A percentile compares a stretch with the other conserved stretches of the same genome.
These are phyloP conservation scores for Phytophthora quininea DNA, from an alignment of 352 stramenopile genomes.

Conservation along the genomic window DNA sequence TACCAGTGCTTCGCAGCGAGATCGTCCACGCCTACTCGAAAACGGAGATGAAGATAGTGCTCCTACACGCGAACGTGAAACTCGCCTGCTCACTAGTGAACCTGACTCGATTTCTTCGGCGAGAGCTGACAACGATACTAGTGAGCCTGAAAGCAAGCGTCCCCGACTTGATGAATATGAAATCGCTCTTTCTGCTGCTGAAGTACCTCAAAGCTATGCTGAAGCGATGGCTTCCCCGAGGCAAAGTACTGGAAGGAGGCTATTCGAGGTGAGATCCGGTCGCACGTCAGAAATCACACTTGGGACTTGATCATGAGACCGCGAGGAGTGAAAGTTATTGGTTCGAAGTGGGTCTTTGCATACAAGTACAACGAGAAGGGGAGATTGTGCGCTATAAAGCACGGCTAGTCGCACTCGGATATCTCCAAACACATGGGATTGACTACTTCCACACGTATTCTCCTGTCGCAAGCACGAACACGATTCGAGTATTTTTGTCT, in stretches of 20 bases:
- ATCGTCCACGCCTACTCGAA: background rate
- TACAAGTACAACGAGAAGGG: slow-evolving; percentile 23
- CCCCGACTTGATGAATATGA: slow-evolving; percentile 11
- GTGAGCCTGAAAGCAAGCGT: slow-evolving; percentile 4
- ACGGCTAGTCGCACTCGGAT: slow-evolving; percentile 29
- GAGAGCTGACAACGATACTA: background rate
- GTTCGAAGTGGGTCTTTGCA: slow-evolving; percentile 36
- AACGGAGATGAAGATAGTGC: background rate
- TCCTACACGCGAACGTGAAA: background rate
- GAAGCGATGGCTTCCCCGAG: slow-evolving; percentile 13
- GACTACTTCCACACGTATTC: slow-evolving; percentile 37
- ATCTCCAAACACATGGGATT: slow-evolving; percentile 18
- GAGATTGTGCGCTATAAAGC: slow-evolving; percentile 35
- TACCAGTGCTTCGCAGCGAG: background rate
- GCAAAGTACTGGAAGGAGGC: slow-evolving; percentile 17
- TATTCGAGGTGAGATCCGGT: background rate
- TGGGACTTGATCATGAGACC: background rate
- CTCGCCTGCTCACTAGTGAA: background rate
- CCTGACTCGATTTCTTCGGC: background rate
- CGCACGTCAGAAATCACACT: background rate
- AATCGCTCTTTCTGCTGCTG: slow-evolving; percentile 5
- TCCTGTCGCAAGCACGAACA: slow-evolving; percentile 28
- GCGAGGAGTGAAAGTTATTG: background rate
- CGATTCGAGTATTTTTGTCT: slow-evolving; percentile 30
- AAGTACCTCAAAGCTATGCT: slow-evolving; percentile 3